Conservation (phyloP, 2,329 filamentous ascomycete genomes). For the Beauveria bassiana region DNA sequence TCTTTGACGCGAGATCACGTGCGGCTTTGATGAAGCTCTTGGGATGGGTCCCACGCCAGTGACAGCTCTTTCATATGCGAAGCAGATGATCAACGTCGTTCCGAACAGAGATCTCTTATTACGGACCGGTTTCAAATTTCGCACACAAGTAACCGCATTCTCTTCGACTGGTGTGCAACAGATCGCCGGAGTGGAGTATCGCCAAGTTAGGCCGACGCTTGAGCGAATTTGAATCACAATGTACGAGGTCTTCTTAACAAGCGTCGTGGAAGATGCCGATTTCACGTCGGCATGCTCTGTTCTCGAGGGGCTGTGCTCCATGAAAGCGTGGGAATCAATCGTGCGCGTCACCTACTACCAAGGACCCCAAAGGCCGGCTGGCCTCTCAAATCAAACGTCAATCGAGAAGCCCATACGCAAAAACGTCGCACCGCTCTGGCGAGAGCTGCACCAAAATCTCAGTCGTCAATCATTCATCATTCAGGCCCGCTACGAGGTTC, state of each 20-base stretch:
- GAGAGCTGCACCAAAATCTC: conserved; percentile 46
- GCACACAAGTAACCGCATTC: too few species aligned
- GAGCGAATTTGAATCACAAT: conserved; percentile 26
- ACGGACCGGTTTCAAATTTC: background rate
- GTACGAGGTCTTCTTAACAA: conserved; percentile 54
- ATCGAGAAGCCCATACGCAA: conserved; percentile 32
- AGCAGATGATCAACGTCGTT: background rate
- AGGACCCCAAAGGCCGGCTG: conserved; percentile 36
- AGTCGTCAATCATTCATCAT: conserved; percentile 49
- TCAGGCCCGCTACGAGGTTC: conserved; percentile 47
- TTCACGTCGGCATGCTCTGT: conserved; percentile 42
- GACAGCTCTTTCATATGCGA: background rate
- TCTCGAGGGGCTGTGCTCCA: conserved; percentile 49
- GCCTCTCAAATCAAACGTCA: conserved; percentile 36
- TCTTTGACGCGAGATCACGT: conserved; percentile 9
- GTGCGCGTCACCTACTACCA: conserved; percentile 48
- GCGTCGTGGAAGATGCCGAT: conserved; percentile 42
- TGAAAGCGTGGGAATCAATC: conserved; percentile 41
- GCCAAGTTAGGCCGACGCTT: background rate
- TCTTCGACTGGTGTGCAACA: too few species aligned
- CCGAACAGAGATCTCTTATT: background rate
- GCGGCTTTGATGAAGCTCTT: background rate
- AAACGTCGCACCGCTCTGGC: conserved; percentile 37
- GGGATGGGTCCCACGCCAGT: background rate
- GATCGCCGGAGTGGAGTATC: background rate